Conservation (phyloP, 1,284 basidiomycete species). For the Ustilago bromivora region DNA sequence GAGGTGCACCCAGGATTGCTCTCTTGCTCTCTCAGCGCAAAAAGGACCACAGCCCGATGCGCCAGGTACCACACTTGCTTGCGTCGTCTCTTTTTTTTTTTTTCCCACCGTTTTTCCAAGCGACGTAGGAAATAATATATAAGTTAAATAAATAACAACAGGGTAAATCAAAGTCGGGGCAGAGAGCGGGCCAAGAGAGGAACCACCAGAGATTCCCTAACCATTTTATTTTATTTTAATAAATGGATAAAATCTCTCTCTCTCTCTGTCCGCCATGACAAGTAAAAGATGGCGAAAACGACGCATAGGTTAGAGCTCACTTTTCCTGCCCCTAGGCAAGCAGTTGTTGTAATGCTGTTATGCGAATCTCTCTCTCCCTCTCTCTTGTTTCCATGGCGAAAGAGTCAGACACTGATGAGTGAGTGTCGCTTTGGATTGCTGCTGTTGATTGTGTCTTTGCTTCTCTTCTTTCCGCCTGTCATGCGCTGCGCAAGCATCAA, state of each 20-base stretch:
- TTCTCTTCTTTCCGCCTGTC: neutral
- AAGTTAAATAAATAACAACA: neutral
- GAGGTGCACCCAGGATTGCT: neutral
- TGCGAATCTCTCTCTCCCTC: neutral
- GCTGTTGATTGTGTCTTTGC: neutral
- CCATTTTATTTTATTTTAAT: no score
- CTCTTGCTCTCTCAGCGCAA: neutral
- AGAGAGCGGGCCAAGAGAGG: neutral
- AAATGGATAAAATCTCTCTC: neutral
- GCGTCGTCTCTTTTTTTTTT: neutral
- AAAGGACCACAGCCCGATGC: neutral
- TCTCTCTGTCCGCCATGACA: neutral
- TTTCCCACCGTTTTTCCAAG: conserved; percentile 3
- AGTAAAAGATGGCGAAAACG: neutral
- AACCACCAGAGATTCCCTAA: neutral
- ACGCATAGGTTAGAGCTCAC: conserved; percentile 23
- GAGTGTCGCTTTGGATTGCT: neutral
- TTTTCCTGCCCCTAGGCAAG: conserved; percentile 20
- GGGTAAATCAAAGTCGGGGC: neutral
- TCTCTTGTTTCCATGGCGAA: neutral
- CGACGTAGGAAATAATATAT: neutral
- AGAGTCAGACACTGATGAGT: neutral
- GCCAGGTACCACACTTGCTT: conserved; percentile 1
- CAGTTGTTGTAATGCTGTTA: neutral
- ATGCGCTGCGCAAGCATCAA: conserved; percentile 6